Evolutionary conservation across 441 rosid species (phyloP).

Genomic region (Lagerstroemia fauriei): DNA sequence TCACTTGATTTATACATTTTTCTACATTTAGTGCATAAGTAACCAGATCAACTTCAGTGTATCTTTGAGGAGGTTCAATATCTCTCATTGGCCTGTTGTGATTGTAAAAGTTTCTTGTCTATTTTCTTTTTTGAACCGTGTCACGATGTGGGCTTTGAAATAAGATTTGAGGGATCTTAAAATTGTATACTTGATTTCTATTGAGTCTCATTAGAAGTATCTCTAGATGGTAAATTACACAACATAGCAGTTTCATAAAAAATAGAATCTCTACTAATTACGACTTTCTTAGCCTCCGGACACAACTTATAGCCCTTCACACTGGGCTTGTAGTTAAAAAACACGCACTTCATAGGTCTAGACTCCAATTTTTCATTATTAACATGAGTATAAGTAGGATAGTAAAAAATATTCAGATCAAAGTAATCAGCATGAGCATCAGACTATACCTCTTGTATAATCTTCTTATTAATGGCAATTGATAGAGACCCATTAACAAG

Average conservation of each 20-base stretch:
- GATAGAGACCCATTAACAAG: not conserved
- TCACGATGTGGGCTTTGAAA: too few species aligned
- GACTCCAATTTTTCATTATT: not conserved
- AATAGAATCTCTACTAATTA: not conserved
- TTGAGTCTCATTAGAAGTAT: not conserved
- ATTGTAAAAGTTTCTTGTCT: too few species aligned
- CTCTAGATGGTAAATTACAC: not conserved
- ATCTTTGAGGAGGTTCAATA: too few species aligned
- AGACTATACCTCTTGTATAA: too few species aligned
- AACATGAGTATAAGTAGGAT: not conserved
- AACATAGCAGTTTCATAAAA: not conserved
- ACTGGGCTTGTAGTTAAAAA: not conserved
- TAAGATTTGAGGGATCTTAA: too few species aligned
- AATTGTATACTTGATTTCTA: not conserved
- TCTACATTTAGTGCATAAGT: too few species aligned
- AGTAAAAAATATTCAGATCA: not conserved
- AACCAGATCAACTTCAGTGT: too few species aligned
- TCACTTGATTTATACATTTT: too few species aligned
- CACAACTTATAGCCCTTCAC: not conserved
- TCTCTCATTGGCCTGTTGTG: too few species aligned
- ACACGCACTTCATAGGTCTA: not conserved
- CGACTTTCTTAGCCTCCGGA: not conserved
- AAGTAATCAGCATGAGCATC: not conserved
- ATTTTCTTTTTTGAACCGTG: too few species aligned
- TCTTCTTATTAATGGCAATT: too few species aligned